Percentiles rank a stretch among this genome's conserved stretches.
Conservation (phyloP, 176 grass and related monocot genomes). For the Rhynchospora pubera region DNA sequence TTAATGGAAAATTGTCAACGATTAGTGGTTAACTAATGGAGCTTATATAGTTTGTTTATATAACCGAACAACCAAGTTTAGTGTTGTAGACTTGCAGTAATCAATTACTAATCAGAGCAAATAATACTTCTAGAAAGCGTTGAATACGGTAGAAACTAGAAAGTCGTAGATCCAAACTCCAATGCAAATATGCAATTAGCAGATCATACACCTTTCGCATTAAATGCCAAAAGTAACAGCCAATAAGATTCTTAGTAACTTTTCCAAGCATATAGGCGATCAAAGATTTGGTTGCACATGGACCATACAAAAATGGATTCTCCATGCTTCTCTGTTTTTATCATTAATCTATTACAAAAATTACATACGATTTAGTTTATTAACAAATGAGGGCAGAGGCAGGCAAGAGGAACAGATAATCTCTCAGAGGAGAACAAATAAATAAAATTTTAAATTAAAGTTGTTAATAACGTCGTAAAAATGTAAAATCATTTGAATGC, state of each 20-base stretch:
- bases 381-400: no score
- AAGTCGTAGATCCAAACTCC: slow-evolving; percentile 8
- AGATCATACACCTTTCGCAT: slow-evolving; percentile 18
- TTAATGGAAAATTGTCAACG: background rate
- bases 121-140: background rate
- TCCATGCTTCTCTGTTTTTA: background rate
- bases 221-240: slow-evolving; percentile 17
- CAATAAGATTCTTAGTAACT: slow-evolving; percentile 5
- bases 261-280: background rate
- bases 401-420: no score
- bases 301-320: background rate
- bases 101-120: slow-evolving; percentile 1
- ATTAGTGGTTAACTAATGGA: slow-evolving; percentile 4
- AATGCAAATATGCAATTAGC: slow-evolving; percentile 11
- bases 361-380: background rate
- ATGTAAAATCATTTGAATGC: background rate
- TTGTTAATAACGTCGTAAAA: background rate
- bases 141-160: slow-evolving; percentile 3
- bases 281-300: background rate
- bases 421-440: no score
- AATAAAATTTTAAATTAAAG: background rate
- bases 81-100: background rate
- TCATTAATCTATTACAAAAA: background rate
- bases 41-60: background rate
- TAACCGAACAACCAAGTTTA: background rate